Percentiles rank a stretch among this genome's conserved stretches.
phyloP scores from a whole-genome alignment of 768 basidiomycete species.

The Harrya chromipes region DNA sequence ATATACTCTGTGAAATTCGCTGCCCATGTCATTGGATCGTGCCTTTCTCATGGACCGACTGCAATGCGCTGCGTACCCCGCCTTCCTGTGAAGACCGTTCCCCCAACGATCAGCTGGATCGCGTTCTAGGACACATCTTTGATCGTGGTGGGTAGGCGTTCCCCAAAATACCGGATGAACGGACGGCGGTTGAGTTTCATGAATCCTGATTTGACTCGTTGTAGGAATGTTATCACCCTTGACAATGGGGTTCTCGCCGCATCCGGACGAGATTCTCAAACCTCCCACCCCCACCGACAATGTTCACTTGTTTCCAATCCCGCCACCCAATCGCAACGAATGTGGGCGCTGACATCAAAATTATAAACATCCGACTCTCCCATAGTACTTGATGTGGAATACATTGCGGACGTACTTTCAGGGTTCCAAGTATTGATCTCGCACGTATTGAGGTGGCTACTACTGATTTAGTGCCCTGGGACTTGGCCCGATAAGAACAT shows the following conservation, averaged over 20 bases:
- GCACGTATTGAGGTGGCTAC: constrained; percentile 7
- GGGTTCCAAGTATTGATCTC: constrained; percentile 15
- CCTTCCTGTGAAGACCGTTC: too few species aligned
- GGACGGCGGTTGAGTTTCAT: too few species aligned
- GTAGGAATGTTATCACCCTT: too few species aligned
- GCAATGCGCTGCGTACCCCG: too few species aligned
- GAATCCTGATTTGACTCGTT: too few species aligned
- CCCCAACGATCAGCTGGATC: too few species aligned
- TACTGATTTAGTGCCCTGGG: constrained; percentile 10
- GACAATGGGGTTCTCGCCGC: too few species aligned
- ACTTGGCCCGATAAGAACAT: constrained; percentile 21
- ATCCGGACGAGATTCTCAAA: too few species aligned
- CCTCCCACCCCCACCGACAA: constrained; percentile 1
- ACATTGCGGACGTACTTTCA: constrained; percentile 13
- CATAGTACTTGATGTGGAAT: constrained; percentile 15
- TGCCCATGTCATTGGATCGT: too few species aligned
- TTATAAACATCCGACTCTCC: constrained; percentile 8
- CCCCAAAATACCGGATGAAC: background rate
- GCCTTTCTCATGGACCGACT: too few species aligned
- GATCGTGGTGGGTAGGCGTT: background rate
- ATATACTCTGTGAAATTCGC: background rate
- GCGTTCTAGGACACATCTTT: background rate
- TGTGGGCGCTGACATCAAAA: constrained; percentile 7
- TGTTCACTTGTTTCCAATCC: constrained; percentile 9
- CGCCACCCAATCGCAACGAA: background rate